Evolutionary conservation across 805 yeast genomes (phyloP).

Genomic region (Suhomyces sp.): DNA sequence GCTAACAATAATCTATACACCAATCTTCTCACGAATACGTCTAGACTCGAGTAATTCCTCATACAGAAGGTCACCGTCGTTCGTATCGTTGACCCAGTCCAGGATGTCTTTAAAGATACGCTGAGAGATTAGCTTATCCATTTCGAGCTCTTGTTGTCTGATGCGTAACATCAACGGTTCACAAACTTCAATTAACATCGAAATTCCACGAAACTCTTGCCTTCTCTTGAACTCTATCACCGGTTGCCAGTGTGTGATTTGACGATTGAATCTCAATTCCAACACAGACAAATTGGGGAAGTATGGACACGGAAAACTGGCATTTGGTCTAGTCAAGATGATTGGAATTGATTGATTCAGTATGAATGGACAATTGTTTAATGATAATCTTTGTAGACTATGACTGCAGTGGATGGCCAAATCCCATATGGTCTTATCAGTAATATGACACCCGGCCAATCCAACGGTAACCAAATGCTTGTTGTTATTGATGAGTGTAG

Average conservation of each 20-base stretch:
- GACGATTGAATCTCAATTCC: conserved; percentile 66
- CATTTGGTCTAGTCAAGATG: conserved; percentile 27
- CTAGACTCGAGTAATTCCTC: conserved; percentile 8
- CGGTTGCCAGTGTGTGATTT: conserved; percentile 58
- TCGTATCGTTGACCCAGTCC: conserved; percentile 56
- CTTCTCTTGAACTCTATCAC: conserved; percentile 65
- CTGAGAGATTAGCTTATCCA: conserved; percentile 57
- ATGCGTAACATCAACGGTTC: conserved; percentile 62
- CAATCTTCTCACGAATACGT: no score
- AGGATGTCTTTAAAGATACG: conserved; percentile 61
- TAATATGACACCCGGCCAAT: conserved; percentile 80
- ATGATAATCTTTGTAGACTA: conserved; percentile 61
- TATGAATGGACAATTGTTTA: conserved; percentile 67
- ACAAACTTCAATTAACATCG: conserved; percentile 75
- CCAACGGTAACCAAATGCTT: conserved; percentile 66
- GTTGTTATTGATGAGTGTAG: conserved; percentile 57
- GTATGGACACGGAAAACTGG: conserved; percentile 46
- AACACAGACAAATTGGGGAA: conserved; percentile 58
- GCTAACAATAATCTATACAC: no score
- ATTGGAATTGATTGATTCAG: conserved; percentile 61
- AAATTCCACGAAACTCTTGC: conserved; percentile 44
- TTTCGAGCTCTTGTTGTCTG: conserved; percentile 55
- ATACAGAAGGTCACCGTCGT: conserved; percentile 40
- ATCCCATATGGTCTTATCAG: conserved; percentile 81
- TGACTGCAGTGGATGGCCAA: conserved; percentile 54